Base-by-base conservation (phyloP, 2,329 filamentous ascomycete species). In the Aspergillus sp. region DNA sequence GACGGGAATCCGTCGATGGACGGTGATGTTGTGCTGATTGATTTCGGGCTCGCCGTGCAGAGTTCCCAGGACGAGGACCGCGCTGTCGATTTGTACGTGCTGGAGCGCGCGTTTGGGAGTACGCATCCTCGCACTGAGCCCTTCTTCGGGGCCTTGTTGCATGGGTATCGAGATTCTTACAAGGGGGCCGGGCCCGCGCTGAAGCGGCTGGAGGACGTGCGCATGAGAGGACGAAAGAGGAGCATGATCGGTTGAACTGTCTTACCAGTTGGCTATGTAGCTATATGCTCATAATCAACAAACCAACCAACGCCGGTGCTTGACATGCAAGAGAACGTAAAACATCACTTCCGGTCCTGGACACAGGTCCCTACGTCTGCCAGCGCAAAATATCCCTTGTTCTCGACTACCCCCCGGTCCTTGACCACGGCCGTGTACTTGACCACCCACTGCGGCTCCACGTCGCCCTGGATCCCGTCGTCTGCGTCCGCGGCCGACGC, bases 361-460 rank as follows among this genome's bases (percentile, higher is more conserved):
- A 64, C 55, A 43, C 61, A 65, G 34, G 68, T 66, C 29, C 67
- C 65, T 43, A 91, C 60, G 53, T 86, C 80, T 3, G 88, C 89
- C 13, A 79, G 77, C 1, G 89, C 89, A 67, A 95, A 95, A 61
- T 95, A 96, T 5, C 91, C 91, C 68, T 96, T 98, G 56, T 91
- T 94, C 68, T 98, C 91, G 44, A 98, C 89, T 6, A 98, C 91
- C 10, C 91, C 91, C 33, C 91, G 72, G 56, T 96, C 82, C 58
- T 83, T 82, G 25, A 96, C 85, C 37, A 96, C 89, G 1, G 91
- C 91, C 24, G 89, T 95, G 57, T 98, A 98, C 57, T 96, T 93
- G 45, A 89, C 81, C 16, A 96, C 91, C 89, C 91, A 98, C 55
- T 89, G 79, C 16, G 91, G 88, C 37, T 76, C 74, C 30, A 96